Evolutionary conservation across 805 yeast genomes (phyloP), one percentile per base, ranked within the genome.

Genomic region (Schwanniomyces sp.): DNA sequence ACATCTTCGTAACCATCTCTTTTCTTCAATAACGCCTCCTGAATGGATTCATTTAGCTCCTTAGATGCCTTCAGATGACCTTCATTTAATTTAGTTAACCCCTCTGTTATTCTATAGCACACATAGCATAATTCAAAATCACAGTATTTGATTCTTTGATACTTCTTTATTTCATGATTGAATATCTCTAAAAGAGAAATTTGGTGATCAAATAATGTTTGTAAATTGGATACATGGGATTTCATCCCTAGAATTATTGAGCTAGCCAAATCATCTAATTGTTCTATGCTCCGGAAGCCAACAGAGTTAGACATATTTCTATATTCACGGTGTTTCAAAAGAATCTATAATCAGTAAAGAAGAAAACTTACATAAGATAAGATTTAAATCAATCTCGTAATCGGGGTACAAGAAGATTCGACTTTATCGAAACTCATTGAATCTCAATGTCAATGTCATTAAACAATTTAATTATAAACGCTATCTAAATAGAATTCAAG

Each of bases 101-200:
- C 43, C 26, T 34, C 37, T 2, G 61, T 59, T 6, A 53, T 40
- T 5, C 43, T 36, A 40, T 56, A 67, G 44, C 64, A 52, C 1
- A 73, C 56, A 47, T 59, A 67, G 2, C 74, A 71, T 44, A 69
- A 42, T 48, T 69, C 74, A 51, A 59, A 63, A 49, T 73, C 76
- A 49, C 77, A 73, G 44, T 61, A 62, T 1, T 68, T 66, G n/a
- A 64, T 30, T 21, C 45, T 53, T 3, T 59, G 55, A 10, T 56
- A 47, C 45, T 69, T 66, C 36, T 61, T 61, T 27, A 52, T 44
- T 51, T 73, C 73, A 43, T 62, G 63, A 40, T 62, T 64, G 53
- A 70, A 65, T 26, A 61, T 54, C 49, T 72, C 76, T 18, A 73
- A 52, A 25, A 72, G 52, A 7, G 65, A 57, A 14, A 69, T 55